Conservation (phyloP, 2,329 filamentous ascomycete species). For the Uncinocarpus reesii region DNA sequence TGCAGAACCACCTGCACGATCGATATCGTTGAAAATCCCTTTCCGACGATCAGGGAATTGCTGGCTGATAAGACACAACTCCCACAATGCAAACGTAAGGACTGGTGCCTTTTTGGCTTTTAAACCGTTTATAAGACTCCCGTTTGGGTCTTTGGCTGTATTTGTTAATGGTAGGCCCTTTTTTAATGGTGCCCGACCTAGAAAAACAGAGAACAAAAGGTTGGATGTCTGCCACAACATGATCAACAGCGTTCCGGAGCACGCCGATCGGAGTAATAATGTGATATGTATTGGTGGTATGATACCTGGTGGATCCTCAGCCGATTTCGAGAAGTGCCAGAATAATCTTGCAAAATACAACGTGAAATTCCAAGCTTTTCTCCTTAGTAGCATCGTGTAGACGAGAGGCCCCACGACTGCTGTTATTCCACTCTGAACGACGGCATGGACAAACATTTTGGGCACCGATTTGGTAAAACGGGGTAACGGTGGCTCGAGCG, state of each 20-base stretch:
- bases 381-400: slow-evolving; percentile 55
- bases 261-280: slow-evolving; percentile 47
- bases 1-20: slow-evolving; percentile 65
- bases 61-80: slow-evolving; percentile 68
- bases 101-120: slow-evolving; percentile 72
- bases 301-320: slow-evolving; percentile 46
- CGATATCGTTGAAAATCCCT: slow-evolving; percentile 76
- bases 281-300: slow-evolving; percentile 49
- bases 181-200: slow-evolving; percentile 72
- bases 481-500: slow-evolving; percentile 28
- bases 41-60: slow-evolving; percentile 65
- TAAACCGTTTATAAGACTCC: slow-evolving; percentile 72
- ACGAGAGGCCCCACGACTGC: slow-evolving; percentile 43
- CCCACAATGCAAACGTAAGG: slow-evolving; percentile 82
- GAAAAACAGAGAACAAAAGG: slow-evolving; percentile 65
- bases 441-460: slow-evolving; percentile 25
- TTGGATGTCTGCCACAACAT: slow-evolving; percentile 70
- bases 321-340: slow-evolving; percentile 64
- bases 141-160: slow-evolving; percentile 83
- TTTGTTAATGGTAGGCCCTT: slow-evolving; percentile 71
- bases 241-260: slow-evolving; percentile 56
- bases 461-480: slow-evolving; percentile 32
- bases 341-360: slow-evolving; percentile 61
- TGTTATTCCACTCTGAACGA: slow-evolving; percentile 32
- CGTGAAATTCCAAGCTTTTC: slow-evolving; percentile 56